A percentile compares a stretch with the other conserved stretches of the same genome.
phyloP scores from a whole-genome alignment of 2,329 filamentous ascomycete species.

The Aspergillus quadricinctus region DNA sequence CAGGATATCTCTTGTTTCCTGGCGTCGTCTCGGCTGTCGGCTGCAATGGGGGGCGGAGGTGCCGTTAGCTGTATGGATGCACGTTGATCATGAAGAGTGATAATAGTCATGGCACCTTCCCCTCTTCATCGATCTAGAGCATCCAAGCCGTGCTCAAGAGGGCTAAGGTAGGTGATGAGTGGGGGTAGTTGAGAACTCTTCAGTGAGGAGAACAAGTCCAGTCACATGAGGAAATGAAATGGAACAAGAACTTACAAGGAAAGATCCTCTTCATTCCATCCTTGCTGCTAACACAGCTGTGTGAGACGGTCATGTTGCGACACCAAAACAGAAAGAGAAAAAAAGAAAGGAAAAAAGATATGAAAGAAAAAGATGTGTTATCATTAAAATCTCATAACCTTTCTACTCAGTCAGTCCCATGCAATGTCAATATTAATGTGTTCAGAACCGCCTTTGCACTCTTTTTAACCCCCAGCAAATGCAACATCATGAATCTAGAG shows the following conservation, averaged over 20 bases:
- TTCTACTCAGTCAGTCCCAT: slow-evolving; percentile 8
- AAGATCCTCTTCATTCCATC: too few species aligned
- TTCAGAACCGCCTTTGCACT: slow-evolving; percentile 14
- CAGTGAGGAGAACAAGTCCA: not conserved
- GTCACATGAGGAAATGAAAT: too few species aligned
- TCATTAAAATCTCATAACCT: slow-evolving; percentile 8
- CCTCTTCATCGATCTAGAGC: not conserved
- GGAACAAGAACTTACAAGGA: too few species aligned
- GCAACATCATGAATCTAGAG: slow-evolving; percentile 10
- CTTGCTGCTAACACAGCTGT: not conserved
- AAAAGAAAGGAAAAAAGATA: slow-evolving; percentile 1
- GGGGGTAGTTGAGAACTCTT: not conserved
- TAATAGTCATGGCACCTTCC: not conserved
- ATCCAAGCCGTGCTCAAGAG: not conserved
- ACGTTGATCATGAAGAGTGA: not conserved
- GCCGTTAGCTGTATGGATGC: not conserved
- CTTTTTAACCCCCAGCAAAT: slow-evolving; percentile 11
- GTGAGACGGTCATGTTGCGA: not conserved
- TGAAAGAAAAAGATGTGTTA: slow-evolving; percentile 5
- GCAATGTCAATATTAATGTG: slow-evolving; percentile 11
- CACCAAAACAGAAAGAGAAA: not conserved
- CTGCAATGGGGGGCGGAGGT: not conserved
- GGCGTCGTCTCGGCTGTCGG: not conserved
- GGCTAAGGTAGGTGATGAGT: not conserved
- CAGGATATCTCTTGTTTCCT: not conserved